Evolutionary conservation across 345 rosid genomes (phyloP).

Genomic region (Citropsis articulata): DNA sequence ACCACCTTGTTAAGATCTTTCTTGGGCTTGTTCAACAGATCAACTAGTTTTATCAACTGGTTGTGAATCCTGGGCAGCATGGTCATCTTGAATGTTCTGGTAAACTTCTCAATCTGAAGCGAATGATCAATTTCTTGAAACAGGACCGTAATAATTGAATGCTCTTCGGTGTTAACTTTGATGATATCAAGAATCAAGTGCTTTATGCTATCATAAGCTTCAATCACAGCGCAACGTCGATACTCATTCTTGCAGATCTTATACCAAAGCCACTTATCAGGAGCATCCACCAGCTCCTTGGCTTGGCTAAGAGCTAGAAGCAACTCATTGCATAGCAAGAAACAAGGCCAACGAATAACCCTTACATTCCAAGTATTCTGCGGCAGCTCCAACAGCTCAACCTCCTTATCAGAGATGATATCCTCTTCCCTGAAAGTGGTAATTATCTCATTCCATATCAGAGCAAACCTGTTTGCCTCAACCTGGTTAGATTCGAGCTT

Average conservation of each 20-base stretch:
- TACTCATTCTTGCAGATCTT: constrained; percentile 90
- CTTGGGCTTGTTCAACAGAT: constrained; percentile 50
- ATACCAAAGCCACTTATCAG: constrained; percentile 96
- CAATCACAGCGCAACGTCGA: constrained; percentile 88
- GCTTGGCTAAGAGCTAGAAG: constrained; percentile 96
- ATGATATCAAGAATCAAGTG: constrained; percentile 69
- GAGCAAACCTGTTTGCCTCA: constrained; percentile 89
- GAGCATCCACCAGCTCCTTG: constrained; percentile 84
- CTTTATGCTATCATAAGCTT: constrained; percentile 82
- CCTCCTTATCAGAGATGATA: constrained; percentile 82
- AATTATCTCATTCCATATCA: constrained; percentile 95
- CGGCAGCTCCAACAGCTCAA: constrained; percentile 87
- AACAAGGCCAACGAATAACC: constrained; percentile 95
- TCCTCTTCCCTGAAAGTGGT: constrained; percentile 91
- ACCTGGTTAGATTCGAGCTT: constrained; percentile 95
- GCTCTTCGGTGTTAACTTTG: constrained; percentile 74
- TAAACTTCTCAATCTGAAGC: constrained; percentile 65
- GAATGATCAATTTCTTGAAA: constrained; percentile 82
- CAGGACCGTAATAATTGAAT: constrained; percentile 63
- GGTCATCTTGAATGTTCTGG: constrained; percentile 73
- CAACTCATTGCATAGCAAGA: constrained; percentile 90
- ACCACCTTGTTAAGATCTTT: constrained; percentile 66
- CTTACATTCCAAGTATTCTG: constrained; percentile 86
- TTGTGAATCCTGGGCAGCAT: constrained; percentile 66
- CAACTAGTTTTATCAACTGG: constrained; percentile 68